Percentiles rank a stretch among this genome's conserved stretches.
Evolutionary conservation across 306 rosid species (phyloP).

Genomic region (Prunus campanulata): DNA sequence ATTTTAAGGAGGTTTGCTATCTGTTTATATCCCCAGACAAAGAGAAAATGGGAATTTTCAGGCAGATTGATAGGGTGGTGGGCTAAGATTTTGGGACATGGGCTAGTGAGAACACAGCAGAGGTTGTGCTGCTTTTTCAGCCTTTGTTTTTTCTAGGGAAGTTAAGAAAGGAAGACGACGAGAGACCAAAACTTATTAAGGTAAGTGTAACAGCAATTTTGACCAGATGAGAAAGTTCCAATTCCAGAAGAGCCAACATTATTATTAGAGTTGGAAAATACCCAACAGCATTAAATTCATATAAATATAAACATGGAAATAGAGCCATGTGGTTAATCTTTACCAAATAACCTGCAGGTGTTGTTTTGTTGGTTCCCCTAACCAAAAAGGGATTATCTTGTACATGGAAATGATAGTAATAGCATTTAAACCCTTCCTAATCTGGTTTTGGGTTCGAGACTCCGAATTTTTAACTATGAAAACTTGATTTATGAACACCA

Average conservation of each 20-base stretch:
- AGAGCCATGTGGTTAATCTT: background rate
- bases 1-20: background rate
- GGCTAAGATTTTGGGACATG: background rate
- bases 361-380: background rate
- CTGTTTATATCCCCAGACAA: conserved; percentile 12
- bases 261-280: conserved; percentile 22
- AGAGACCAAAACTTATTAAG: background rate
- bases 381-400: background rate
- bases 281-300: conserved; percentile 20
- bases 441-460: background rate
- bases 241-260: background rate
- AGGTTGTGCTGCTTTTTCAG: conserved; percentile 3
- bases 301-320: background rate
- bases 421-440: background rate
- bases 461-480: background rate
- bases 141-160: background rate
- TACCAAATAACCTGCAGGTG: background rate
- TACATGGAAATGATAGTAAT: background rate
- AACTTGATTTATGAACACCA: background rate
- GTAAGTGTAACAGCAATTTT: conserved; percentile 30
- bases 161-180: background rate
- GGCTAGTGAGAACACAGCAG: too few species aligned
- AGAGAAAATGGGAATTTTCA: conserved; percentile 1
- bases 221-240: conserved; percentile 31
- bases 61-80: conserved; percentile 3